These are phyloP conservation scores for Vaccinium darrowii DNA, from an alignment of 148 eudicot species.

Conservation along the genomic window DNA sequence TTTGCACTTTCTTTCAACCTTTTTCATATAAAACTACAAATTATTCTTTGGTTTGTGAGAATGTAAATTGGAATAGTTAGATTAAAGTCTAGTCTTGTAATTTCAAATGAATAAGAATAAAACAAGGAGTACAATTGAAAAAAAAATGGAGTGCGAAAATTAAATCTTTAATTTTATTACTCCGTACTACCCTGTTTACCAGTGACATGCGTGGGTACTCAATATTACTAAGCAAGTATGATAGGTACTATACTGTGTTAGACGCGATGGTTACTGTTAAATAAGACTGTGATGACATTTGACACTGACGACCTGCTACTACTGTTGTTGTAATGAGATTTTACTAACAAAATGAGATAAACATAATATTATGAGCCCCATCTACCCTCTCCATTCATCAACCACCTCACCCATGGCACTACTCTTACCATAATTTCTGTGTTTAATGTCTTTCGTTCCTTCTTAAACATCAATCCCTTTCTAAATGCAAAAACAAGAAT, in stretches of 20 bases:
- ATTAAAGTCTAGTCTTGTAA: neutral
- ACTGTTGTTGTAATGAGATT: neutral
- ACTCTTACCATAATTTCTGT: neutral
- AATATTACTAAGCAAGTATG: neutral
- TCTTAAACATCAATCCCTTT: neutral
- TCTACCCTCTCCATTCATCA: conserved; percentile 19
- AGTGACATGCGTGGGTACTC: no score
- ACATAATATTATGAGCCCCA: neutral
- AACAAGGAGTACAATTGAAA: neutral
- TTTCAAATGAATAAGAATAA: neutral
- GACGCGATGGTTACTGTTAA: neutral
- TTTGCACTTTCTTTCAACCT: neutral
- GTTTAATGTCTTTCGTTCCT: conserved; percentile 21
- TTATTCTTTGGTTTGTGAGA: neutral
- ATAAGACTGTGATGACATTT: neutral
- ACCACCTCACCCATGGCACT: conserved; percentile 20
- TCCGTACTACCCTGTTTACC: no score
- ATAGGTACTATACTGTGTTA: neutral
- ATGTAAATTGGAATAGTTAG: neutral
- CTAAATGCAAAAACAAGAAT: neutral
- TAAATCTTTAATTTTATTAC: no score
- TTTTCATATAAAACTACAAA: neutral
- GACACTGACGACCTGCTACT: neutral
- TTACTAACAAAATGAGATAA: neutral
- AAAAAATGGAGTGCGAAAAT: neutral